Evolutionary conservation across 2,329 filamentous ascomycete genomes (phyloP).

Genomic region (Drechmeria coniospora): DNA sequence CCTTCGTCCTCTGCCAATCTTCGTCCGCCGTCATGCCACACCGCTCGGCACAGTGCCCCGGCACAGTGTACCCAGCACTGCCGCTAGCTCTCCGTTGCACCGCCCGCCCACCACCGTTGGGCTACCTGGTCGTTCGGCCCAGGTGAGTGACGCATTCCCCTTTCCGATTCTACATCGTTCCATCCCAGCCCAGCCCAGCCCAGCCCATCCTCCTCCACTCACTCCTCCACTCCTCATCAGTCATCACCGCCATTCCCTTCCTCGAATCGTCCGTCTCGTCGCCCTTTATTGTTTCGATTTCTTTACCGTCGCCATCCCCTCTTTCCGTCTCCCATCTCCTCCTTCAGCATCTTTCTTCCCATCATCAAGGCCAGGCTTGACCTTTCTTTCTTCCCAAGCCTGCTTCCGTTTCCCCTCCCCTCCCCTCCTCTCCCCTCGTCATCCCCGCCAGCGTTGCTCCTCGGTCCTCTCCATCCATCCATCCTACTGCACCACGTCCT

Average conservation of each 20-base stretch:
- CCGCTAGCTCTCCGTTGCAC: too few species aligned
- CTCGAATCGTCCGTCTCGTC: slow-evolving; percentile 11
- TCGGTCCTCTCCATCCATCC: slow-evolving; percentile 8
- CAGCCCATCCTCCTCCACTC: too few species aligned
- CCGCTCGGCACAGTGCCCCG: too few species aligned
- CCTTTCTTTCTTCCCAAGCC: slow-evolving; percentile 22
- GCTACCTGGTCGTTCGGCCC: too few species aligned
- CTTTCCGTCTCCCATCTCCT: slow-evolving; percentile 10
- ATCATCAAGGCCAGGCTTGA: slow-evolving; percentile 15
- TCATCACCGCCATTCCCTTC: slow-evolving; percentile 20
- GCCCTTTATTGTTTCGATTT: slow-evolving; percentile 14
- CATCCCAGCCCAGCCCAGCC: slow-evolving; percentile 18
- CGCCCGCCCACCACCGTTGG: too few species aligned
- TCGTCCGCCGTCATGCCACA: background rate
- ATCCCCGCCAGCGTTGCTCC: too few species aligned
- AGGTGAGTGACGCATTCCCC: slow-evolving; percentile 11
- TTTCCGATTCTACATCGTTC: slow-evolving; percentile 17
- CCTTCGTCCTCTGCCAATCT: too few species aligned
- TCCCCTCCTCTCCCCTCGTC: too few species aligned
- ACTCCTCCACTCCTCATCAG: too few species aligned
- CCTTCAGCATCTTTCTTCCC: slow-evolving; percentile 4
- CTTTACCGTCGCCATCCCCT: slow-evolving; percentile 12
- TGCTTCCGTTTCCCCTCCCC: too few species aligned
- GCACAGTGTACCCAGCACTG: background rate
- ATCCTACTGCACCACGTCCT: slow-evolving; percentile 7